Percentiles rank a stretch among this genome's conserved stretches.
Evolutionary conservation across 2,329 filamentous ascomycete species (phyloP).

Genomic region (Neofusicoccum sp.): DNA sequence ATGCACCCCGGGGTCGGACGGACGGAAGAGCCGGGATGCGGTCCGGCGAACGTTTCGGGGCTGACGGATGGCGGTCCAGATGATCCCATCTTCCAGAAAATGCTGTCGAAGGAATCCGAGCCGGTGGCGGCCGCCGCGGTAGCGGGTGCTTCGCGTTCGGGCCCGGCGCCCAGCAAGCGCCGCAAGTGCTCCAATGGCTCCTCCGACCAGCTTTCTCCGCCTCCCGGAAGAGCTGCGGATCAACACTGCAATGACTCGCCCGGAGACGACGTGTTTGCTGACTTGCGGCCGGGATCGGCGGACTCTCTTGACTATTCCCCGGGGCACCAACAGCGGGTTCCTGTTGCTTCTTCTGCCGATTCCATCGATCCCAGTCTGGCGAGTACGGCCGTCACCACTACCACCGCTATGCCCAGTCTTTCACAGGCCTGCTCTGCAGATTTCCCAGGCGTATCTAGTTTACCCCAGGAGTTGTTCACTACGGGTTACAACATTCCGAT

Average conservation of each 20-base stretch:
- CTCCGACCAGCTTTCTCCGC: background rate
- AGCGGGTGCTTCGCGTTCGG: background rate
- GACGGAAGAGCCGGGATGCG: background rate
- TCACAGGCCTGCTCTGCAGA: background rate
- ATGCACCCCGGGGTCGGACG: too few relatives aligned
- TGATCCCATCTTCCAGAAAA: constrained; percentile 13
- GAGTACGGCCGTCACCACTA: too few relatives aligned
- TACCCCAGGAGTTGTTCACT: background rate
- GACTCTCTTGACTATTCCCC: too few relatives aligned
- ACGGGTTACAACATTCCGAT: background rate
- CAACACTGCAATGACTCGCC: background rate
- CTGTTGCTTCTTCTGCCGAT: too few relatives aligned
- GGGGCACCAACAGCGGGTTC: too few relatives aligned
- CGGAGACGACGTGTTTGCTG: background rate
- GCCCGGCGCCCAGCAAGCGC: background rate
- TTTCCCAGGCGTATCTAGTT: background rate
- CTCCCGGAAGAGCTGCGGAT: background rate
- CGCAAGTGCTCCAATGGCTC: constrained; percentile 7
- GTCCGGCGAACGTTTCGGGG: background rate
- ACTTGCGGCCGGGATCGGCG: too few relatives aligned
- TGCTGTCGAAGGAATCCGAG: constrained; percentile 11
- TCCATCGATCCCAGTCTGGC: too few relatives aligned
- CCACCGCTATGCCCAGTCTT: background rate
- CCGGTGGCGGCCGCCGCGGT: background rate
- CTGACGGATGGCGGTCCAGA: background rate